Percentiles rank a stretch among this genome's conserved stretches.
phyloP scores from a whole-genome alignment of 148 eudicot genomes.

The Rhododendron mucronatum region DNA sequence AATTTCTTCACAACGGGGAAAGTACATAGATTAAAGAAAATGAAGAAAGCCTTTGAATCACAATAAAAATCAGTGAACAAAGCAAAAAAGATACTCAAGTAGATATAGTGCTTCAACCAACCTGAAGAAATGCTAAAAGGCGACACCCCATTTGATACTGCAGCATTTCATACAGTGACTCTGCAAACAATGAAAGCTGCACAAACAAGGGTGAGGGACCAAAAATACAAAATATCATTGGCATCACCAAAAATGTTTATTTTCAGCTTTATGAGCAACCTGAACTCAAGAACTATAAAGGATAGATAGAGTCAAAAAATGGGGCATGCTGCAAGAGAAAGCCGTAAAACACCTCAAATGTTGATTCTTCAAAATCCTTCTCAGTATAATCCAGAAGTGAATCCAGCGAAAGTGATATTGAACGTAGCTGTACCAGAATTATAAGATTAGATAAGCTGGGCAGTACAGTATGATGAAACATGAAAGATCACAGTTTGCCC shows the following conservation, averaged over 20 bases:
- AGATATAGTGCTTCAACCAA: slow-evolving; percentile 12
- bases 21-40: not conserved
- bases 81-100: not conserved
- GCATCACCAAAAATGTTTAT: not conserved
- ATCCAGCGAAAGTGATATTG: slow-evolving; percentile 85
- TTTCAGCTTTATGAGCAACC: not conserved
- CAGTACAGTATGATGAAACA: slow-evolving; percentile 9
- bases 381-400: slow-evolving; percentile 84
- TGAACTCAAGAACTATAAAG: not conserved
- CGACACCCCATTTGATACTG: slow-evolving; percentile 88
- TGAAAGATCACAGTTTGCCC: not conserved
- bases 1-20: slow-evolving; percentile 43
- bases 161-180: slow-evolving; percentile 94
- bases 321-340: not conserved
- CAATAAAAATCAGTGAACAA: not conserved
- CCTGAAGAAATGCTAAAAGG: slow-evolving; percentile 79
- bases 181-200: slow-evolving; percentile 93
- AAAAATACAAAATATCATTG: not conserved
- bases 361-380: slow-evolving; percentile 81
- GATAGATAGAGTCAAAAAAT: not conserved
- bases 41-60: not conserved
- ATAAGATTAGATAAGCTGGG: not conserved
- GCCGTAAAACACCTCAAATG: slow-evolving; percentile 64
- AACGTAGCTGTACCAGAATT: slow-evolving; percentile 58
- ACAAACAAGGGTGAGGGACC: slow-evolving; percentile 5